phyloP scores from a whole-genome alignment of 352 stramenopile species.

The Pythium aquatile region DNA sequence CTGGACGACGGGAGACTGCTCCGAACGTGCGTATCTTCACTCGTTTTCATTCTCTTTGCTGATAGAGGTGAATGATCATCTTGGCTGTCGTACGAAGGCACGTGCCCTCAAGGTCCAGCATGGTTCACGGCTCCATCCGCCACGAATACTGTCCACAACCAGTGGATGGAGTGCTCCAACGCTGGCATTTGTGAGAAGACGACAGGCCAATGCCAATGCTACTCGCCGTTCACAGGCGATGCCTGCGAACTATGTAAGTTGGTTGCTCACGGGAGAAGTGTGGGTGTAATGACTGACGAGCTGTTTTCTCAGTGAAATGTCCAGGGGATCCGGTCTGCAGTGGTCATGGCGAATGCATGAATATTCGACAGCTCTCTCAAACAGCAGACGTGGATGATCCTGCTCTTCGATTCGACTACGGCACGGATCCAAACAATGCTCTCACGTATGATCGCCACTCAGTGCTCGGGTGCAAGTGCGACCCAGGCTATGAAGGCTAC shows the following conservation, averaged over 20 bases:
- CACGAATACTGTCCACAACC: slow-evolving; percentile 50
- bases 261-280: not conserved
- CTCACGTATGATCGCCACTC: slow-evolving; percentile 78
- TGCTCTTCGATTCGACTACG: slow-evolving; percentile 66
- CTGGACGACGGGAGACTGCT: slow-evolving; percentile 68
- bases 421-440: slow-evolving; percentile 58
- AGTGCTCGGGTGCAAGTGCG: slow-evolving; percentile 88
- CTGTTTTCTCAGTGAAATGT: slow-evolving; percentile 47
- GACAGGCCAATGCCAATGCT: slow-evolving; percentile 60
- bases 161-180: slow-evolving; percentile 59
- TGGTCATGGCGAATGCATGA: slow-evolving; percentile 79
- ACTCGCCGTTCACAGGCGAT: slow-evolving; percentile 51
- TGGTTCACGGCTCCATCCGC: slow-evolving; percentile 55
- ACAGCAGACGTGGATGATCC: slow-evolving; percentile 52
- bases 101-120: slow-evolving; percentile 53
- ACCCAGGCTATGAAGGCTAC: slow-evolving; percentile 88
- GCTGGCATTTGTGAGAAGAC: slow-evolving; percentile 51
- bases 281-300: not conserved
- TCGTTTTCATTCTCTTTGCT: too few relatives aligned
- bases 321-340: slow-evolving; percentile 49
- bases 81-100: slow-evolving; percentile 30
- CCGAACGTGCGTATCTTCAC: slow-evolving; percentile 33
- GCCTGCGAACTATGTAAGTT: slow-evolving; percentile 56
- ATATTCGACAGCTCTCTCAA: slow-evolving; percentile 59
- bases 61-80: too few relatives aligned